These are phyloP conservation scores for Thelonectria discophora DNA, from an alignment of 2,329 filamentous ascomycete genomes.

Conservation along the genomic window DNA sequence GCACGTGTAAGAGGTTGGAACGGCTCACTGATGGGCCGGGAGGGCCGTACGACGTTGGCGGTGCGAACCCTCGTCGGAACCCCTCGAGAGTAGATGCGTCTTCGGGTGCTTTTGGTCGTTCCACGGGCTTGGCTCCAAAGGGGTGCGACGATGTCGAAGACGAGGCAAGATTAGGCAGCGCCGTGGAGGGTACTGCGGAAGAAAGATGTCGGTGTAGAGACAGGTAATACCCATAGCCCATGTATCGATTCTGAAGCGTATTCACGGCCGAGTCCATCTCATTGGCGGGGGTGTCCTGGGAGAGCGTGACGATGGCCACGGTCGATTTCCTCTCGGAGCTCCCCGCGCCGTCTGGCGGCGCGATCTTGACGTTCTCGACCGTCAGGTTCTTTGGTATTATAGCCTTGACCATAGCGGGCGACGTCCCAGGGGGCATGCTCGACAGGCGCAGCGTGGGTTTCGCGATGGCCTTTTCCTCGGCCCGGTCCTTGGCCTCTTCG, in stretches of 20 bases:
- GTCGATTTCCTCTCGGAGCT: conserved; percentile 73
- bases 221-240: conserved; percentile 85
- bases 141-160: conserved; percentile 67
- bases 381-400: conserved; percentile 67
- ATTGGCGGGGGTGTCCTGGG: conserved; percentile 80
- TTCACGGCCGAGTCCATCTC: conserved; percentile 86
- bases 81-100: conserved; percentile 55
- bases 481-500: conserved; percentile 51
- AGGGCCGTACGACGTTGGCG: conserved; percentile 73
- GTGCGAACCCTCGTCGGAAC: conserved; percentile 73
- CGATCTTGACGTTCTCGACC: conserved; percentile 78
- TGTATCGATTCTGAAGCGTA: conserved; percentile 80
- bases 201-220: conserved; percentile 84
- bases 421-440: conserved; percentile 68
- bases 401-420: conserved; percentile 66
- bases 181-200: conserved; percentile 66
- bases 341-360: conserved; percentile 62
- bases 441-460: conserved; percentile 70
- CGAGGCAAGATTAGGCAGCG: conserved; percentile 46
- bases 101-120: conserved; percentile 49
- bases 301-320: conserved; percentile 82
- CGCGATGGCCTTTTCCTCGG: conserved; percentile 67
- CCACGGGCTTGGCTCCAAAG: conserved; percentile 78
- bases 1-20: conserved; percentile 68
- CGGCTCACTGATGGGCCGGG: conserved; percentile 54